These are phyloP conservation scores for Lecanicillium sp. DNA, from an alignment of 2,329 filamentous ascomycete genomes.

Conservation along the genomic window DNA sequence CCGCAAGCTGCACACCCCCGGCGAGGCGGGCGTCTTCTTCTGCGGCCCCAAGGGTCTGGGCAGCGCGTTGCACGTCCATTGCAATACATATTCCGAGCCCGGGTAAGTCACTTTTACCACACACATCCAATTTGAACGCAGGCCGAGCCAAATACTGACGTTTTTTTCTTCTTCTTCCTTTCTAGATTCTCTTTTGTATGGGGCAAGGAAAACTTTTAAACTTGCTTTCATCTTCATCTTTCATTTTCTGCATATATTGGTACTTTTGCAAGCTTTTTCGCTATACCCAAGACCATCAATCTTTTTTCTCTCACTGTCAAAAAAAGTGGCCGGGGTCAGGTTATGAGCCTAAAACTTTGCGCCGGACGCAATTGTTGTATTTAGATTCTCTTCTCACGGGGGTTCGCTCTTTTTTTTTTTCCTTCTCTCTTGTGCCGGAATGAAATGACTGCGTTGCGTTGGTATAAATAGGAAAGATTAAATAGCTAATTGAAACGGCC, in stretches of 20 bases:
- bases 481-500: conserved; percentile 4
- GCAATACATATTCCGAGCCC: conserved; percentile 82
- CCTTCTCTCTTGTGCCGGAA: neutral
- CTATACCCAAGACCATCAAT: conserved; percentile 2
- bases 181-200: conserved; percentile 58
- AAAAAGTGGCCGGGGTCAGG: neutral
- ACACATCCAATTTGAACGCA: too few species aligned
- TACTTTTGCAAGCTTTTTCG: neutral
- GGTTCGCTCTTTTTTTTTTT: neutral
- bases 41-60: conserved; percentile 78
- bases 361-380: conserved; percentile 11
- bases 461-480: neutral
- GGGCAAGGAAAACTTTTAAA: conserved; percentile 64
- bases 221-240: neutral
- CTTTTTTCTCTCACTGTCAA: neutral
- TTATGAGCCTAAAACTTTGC: conserved; percentile 6
- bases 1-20: conserved; percentile 67
- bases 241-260: neutral
- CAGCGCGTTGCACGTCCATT: conserved; percentile 72
- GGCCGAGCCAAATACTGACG: too few species aligned
- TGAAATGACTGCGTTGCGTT: neutral
- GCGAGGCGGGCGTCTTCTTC: conserved; percentile 76
- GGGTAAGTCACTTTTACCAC: conserved; percentile 60
- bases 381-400: too few species aligned
- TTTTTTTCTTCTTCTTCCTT: conserved; percentile 19